Evolutionary conservation across 2,329 filamentous ascomycete genomes (phyloP), one percentile per base, ranked within the genome.

Genomic region (Fusarium sp.): DNA sequence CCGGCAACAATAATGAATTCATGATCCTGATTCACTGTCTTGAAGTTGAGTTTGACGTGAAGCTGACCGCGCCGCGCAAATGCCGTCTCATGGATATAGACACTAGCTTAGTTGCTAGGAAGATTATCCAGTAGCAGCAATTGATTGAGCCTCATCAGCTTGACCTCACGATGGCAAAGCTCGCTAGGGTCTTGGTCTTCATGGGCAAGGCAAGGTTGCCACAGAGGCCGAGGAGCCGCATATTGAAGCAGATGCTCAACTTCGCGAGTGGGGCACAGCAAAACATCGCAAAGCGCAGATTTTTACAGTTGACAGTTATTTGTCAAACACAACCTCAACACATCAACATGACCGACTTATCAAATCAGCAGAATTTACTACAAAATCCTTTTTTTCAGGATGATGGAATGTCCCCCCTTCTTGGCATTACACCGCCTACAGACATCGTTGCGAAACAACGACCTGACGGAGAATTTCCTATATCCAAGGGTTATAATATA

Each of bases 381-480:
- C 23, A 43, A 52, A 43, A 57, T 67, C 56, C 44, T 72, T 67
- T 75, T 72, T 67, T 75, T 66, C 76, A 65, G 46, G 46, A 65
- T 74, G 28, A 64, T 74, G 68, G 76, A 72, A 85, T 89, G 81
- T 87, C 83, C 86, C 86, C 85, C 81, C 84, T 87, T 85, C 83
- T 87, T 86, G 85, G 86, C 87, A 86, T 87, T 82, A 83, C 63
- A 79, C 82, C 82, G 83, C 82, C 84, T 84, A 80, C 80, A 75
- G 80, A 38, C 26, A 66, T 49, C 63, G 64, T 63, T 78, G 77
- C 74, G 77, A 68, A 75, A 72, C 75, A 79, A 79, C 79, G 78
- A 77, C 58, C 68, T 77, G 79, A 78, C 83, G 84, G 79, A 78
- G 88, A 83, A 88, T 85, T 89, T 89, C 87, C 86, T 89, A 88